A percentile compares a stretch with the other conserved stretches of the same genome.
phyloP scores from a whole-genome alignment of 164 flowering plant species.

The Pachysandra terminalis region DNA sequence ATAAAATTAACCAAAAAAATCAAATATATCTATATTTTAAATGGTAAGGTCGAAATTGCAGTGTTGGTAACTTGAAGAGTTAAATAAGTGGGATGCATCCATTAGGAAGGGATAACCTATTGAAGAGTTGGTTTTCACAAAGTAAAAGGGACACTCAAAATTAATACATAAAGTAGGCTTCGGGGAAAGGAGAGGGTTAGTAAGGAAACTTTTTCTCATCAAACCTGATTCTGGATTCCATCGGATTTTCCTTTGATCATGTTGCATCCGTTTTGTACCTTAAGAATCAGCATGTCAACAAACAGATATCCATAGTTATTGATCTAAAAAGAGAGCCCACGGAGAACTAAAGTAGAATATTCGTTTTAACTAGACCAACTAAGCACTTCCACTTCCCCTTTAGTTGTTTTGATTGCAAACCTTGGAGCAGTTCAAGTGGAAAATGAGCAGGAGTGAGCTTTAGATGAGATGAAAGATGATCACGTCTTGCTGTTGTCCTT shows the following conservation, averaged over 20 bases:
- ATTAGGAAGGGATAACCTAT: background rate
- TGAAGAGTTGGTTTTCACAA: background rate
- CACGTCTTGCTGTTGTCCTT: constrained; percentile 14
- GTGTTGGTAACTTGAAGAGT: background rate
- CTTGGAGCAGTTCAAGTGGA: constrained; percentile 35
- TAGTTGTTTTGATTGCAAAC: constrained; percentile 15
- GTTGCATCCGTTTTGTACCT: constrained; percentile 27
- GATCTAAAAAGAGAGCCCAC: background rate
- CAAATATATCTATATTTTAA: too few species aligned
- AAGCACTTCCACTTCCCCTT: background rate
- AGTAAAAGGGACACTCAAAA: too few species aligned
- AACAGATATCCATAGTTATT: background rate
- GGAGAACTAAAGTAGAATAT: background rate
- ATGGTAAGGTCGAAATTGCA: background rate
- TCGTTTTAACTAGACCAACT: background rate
- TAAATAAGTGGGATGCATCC: background rate
- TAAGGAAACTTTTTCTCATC: background rate
- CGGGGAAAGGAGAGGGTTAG: background rate
- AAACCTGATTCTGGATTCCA: constrained; percentile 49
- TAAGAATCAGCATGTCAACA: constrained; percentile 7
- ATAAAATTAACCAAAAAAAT: background rate
- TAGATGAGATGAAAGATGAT: constrained; percentile 22
- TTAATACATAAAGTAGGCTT: too few species aligned
- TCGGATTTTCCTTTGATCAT: constrained; percentile 28
- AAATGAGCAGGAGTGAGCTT: constrained; percentile 25